phyloP scores from a whole-genome alignment of 768 basidiomycete genomes.

The Strobilomyces confusus region DNA sequence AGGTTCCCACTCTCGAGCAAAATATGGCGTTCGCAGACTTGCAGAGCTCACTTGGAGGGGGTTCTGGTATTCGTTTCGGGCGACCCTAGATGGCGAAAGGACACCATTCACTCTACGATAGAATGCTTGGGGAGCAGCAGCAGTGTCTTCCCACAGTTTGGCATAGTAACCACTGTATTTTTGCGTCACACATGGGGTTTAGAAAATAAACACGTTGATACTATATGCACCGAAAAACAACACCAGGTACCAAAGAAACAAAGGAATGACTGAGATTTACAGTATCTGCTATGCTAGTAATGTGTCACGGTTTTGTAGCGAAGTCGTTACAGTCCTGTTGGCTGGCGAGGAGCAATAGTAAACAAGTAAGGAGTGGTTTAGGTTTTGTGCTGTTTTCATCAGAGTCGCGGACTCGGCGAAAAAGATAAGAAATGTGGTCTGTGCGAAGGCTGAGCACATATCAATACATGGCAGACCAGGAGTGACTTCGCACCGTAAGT shows the following conservation, averaged over 20 bases:
- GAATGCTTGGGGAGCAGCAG: neutral
- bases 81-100: slow-evolving; percentile 2
- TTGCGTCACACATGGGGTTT: slow-evolving; percentile 11
- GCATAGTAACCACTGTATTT: slow-evolving; percentile 8
- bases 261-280: slow-evolving; percentile 30
- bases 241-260: slow-evolving; percentile 17
- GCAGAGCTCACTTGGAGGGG: slow-evolving; percentile 41
- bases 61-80: slow-evolving; percentile 25
- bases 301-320: slow-evolving; percentile 16
- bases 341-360: slow-evolving; percentile 12
- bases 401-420: slow-evolving; percentile 27
- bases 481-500: slow-evolving; percentile 38
- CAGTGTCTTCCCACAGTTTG: neutral
- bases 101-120: neutral
- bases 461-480: slow-evolving; percentile 18
- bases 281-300: slow-evolving; percentile 25
- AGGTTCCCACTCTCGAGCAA: slow-evolving; percentile 73
- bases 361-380: slow-evolving; percentile 22
- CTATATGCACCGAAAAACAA: slow-evolving; percentile 24
- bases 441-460: slow-evolving; percentile 19
- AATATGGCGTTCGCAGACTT: slow-evolving; percentile 79
- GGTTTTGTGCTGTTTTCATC: slow-evolving; percentile 19
- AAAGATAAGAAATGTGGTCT: slow-evolving; percentile 10
- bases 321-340: slow-evolving; percentile 28
- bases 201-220: slow-evolving; percentile 8